Base-by-base conservation (phyloP, 306 rosid species). In the Heteromeles arbutifolia region DNA sequence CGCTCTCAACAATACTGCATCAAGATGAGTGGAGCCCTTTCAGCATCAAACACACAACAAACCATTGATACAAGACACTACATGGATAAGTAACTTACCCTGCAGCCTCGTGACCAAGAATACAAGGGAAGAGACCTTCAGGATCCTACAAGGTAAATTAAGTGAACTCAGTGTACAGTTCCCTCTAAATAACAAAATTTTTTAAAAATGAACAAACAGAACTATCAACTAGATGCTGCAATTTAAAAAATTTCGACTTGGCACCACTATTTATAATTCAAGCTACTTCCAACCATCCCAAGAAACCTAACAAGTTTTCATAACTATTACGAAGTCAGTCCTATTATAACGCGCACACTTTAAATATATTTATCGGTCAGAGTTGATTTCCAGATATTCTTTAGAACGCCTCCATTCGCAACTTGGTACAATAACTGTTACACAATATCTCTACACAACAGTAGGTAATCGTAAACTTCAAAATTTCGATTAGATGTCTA, bases 121-220 rank as follows among this genome's bases (percentile, higher is more conserved):
- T 91, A 65, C 96, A 91, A 17, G 98, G 98, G 80, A 93, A 93
- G 79, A 93, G 98, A 77, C 97, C 97, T 84, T 93, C 97, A 45
- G 97, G 96, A 77, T 93, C 98, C 98, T 93, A 81, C 45, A 85
- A 76, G 74, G 50, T 8, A 83, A 68, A 75, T 67, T 2, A 61
- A 75, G 39, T 5, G 18, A 45, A 80, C 25, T 50, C 15, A 56
- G 64, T 7, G 34, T 41, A 74, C 65, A 73, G 39, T 56, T 9
- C 41, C n/a, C 41, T 15, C 26, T 37, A 37, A 37, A 37, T 37
- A 37, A 37, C 41, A 0, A 37, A 37, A 7, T 37, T 37, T 34
- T 0, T 2, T 4, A 7, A 37, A 37, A 37, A n/a, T 10, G 62
- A 21, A 66, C 28, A 62, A 62, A 62, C 63, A 45, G 15, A 19